Evolutionary conservation across 179 eudicot species (phyloP).

Genomic region (Sideroxylon spinosum): DNA sequence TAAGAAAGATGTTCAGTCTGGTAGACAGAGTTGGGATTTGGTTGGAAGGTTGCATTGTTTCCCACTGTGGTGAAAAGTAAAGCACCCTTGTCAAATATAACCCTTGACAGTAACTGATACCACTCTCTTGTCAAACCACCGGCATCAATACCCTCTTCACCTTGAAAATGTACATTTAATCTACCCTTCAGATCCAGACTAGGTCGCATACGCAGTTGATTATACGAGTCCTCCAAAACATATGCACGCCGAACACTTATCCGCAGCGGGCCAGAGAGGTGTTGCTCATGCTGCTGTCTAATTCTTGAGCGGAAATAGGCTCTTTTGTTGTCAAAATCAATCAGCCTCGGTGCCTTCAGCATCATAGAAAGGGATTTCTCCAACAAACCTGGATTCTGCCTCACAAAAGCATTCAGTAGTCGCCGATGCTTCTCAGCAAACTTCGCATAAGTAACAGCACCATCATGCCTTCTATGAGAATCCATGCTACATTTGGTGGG

Average conservation of each 20-base stretch:
- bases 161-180: slow-evolving; percentile 96
- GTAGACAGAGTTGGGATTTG: slow-evolving; percentile 96
- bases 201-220: slow-evolving; percentile 93
- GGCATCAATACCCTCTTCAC: slow-evolving; percentile 99
- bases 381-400: slow-evolving; percentile 85
- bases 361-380: slow-evolving; percentile 93
- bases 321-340: slow-evolving; percentile 95
- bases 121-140: slow-evolving; percentile 99
- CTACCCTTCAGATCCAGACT: slow-evolving; percentile 89
- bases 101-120: slow-evolving; percentile 94
- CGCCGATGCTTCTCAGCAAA: slow-evolving; percentile 92
- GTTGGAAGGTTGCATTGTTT: slow-evolving; percentile 90
- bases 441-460: slow-evolving; percentile 58
- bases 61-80: slow-evolving; percentile 95
- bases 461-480: slow-evolving; percentile 48
- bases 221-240: slow-evolving; percentile 93
- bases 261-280: slow-evolving; percentile 79
- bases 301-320: slow-evolving; percentile 92
- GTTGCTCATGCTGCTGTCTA: slow-evolving; percentile 94
- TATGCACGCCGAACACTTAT: slow-evolving; percentile 91
- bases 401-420: slow-evolving; percentile 84
- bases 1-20: slow-evolving; percentile 99
- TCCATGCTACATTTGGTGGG: slow-evolving; percentile 41
- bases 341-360: slow-evolving; percentile 86
- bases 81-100: slow-evolving; percentile 93